Percentiles rank a stretch among this genome's conserved stretches.
These are phyloP conservation scores for Solanum arcanum DNA, from an alignment of 257 asterid genomes.

Conservation along the genomic window DNA sequence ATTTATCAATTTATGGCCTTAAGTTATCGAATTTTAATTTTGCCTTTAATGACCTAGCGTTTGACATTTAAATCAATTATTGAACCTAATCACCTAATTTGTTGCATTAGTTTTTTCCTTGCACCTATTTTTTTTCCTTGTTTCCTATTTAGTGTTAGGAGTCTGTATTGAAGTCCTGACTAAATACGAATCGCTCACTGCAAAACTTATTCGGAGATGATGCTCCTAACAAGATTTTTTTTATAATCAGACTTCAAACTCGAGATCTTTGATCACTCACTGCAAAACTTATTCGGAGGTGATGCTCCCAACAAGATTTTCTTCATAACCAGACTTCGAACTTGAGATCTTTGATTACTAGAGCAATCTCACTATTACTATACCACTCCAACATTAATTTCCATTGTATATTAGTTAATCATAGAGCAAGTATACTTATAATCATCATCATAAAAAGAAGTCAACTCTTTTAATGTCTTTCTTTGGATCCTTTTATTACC, in stretches of 20 bases:
- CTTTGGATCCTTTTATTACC: background rate
- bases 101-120: background rate
- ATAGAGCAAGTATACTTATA: background rate
- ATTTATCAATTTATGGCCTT: background rate
- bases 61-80: background rate
- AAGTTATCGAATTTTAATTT: background rate
- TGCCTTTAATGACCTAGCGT: background rate
- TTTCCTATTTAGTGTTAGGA: too few relatives aligned
- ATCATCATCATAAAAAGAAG: background rate
- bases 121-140: background rate
- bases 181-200: rapidly evolving
- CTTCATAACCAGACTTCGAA: too few relatives aligned
- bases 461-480: background rate
- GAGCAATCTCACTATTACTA: too few relatives aligned
- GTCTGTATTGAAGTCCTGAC: rapidly evolving
- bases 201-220: rapidly evolving
- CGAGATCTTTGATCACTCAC: rapidly evolving
- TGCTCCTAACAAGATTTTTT: too few relatives aligned
- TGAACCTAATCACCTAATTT: background rate
- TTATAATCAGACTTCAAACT: too few relatives aligned
- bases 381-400: too few relatives aligned
- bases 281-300: too few relatives aligned
- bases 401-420: background rate
- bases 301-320: too few relatives aligned
- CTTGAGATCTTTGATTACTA: too few relatives aligned